A percentile compares a stretch with the other conserved stretches of the same genome.
Evolutionary conservation across 176 grass and related monocot genomes (phyloP).

Genomic region (Zoysia pacifica): DNA sequence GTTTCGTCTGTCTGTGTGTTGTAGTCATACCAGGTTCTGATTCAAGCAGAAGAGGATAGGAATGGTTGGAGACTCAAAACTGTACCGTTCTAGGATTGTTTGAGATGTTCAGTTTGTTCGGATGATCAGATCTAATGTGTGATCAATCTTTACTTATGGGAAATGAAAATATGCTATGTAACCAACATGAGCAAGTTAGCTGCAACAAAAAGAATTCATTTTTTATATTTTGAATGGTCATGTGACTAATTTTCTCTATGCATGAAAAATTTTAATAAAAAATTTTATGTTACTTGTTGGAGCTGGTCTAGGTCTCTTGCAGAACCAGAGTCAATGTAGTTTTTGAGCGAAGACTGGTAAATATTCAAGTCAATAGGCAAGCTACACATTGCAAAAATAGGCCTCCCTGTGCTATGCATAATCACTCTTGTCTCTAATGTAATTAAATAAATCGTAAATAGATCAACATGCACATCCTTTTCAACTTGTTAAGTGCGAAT

Average conservation of each 20-base stretch:
- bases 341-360: not conserved
- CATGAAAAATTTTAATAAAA: too few relatives aligned
- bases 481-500: not conserved
- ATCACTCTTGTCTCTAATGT: not conserved
- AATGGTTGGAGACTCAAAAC: slow-evolving; percentile 15
- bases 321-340: not conserved
- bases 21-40: slow-evolving; percentile 18
- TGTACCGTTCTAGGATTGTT: not conserved
- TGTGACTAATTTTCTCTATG: too few relatives aligned
- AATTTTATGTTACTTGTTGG: not conserved
- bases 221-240: too few relatives aligned
- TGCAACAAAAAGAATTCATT: not conserved
- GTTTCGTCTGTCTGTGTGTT: not conserved
- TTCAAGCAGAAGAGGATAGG: slow-evolving; percentile 5
- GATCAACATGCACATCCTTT: not conserved
- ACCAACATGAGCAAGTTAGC: not conserved
- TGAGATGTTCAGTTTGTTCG: not conserved
- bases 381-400: not conserved
- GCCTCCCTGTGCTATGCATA: not conserved
- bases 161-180: not conserved
- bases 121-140: slow-evolving; percentile 25
- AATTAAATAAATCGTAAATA: not conserved
- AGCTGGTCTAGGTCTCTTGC: not conserved
- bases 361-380: not conserved
- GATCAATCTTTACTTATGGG: not conserved